A percentile compares a stretch with the other conserved stretches of the same genome.
These are phyloP conservation scores for Amoebophrya sp. DNA, from an alignment of 169 alveolate genomes.

Conservation along the genomic window DNA sequence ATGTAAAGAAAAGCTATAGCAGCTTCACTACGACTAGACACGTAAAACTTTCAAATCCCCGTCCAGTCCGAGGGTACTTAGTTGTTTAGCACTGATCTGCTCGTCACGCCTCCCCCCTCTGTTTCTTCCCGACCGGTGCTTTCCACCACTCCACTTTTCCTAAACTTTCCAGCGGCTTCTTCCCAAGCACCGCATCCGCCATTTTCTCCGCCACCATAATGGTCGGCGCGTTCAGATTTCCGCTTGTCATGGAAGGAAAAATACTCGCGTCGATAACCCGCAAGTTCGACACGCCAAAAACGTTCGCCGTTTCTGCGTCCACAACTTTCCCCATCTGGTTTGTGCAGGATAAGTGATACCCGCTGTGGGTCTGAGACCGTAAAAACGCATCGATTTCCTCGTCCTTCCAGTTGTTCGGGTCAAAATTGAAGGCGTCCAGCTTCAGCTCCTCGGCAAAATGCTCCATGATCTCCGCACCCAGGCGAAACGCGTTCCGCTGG, in stretches of 20 bases:
- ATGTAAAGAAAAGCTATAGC: too few relatives aligned
- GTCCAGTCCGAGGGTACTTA: too few relatives aligned
- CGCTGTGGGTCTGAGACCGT: neutral
- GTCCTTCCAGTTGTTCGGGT: neutral
- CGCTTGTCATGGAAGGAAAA: constrained; percentile 43
- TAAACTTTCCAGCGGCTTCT: neutral
- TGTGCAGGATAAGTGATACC: constrained; percentile 25
- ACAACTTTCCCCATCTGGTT: constrained; percentile 36
- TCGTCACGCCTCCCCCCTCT: neutral
- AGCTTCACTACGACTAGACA: too few relatives aligned
- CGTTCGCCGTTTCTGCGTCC: constrained; percentile 34
- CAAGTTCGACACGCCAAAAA: neutral
- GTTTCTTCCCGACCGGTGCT: neutral
- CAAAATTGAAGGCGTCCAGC: neutral
- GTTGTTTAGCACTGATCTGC: too few relatives aligned
- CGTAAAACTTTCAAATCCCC: too few relatives aligned
- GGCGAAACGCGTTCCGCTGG: constrained; percentile 28
- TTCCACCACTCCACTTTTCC: neutral
- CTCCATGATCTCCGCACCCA: constrained; percentile 28
- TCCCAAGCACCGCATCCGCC: constrained; percentile 33
- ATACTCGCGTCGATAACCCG: constrained; percentile 47
- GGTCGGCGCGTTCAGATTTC: constrained; percentile 47
- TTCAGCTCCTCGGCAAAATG: neutral
- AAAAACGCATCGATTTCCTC: neutral
- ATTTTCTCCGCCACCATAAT: constrained; percentile 47